These are phyloP conservation scores for Oldenlandia corymbosa DNA, from an alignment of 257 asterid species.

Conservation along the genomic window DNA sequence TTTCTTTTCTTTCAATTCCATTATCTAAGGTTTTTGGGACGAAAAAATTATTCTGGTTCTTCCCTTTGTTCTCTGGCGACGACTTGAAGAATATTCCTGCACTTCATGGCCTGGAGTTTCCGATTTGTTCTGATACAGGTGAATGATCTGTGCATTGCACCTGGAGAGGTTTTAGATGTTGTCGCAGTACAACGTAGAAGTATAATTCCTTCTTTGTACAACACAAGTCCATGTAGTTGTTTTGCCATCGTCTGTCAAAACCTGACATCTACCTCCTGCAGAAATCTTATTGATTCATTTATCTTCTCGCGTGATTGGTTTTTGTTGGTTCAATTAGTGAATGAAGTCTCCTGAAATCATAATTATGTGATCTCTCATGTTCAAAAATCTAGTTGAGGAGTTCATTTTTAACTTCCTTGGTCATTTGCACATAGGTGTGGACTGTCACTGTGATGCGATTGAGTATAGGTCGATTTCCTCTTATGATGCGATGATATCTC, in stretches of 20 bases:
- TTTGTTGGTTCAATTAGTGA: too few species aligned
- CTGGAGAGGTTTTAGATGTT: neutral
- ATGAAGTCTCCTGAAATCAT: too few species aligned
- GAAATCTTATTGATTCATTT: neutral
- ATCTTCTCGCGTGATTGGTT: too few species aligned
- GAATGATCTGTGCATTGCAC: slow-evolving; percentile 21
- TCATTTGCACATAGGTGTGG: too few species aligned
- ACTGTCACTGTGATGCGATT: too few species aligned
- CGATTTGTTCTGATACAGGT: slow-evolving; percentile 40
- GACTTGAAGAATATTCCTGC: slow-evolving; percentile 70
- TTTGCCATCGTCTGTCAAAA: neutral
- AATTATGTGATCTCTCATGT: neutral
- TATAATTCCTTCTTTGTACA: neutral
- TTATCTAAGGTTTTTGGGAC: slow-evolving; percentile 59
- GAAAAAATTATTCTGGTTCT: slow-evolving; percentile 53
- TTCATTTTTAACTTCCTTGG: too few species aligned
- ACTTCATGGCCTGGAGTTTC: slow-evolving; percentile 63
- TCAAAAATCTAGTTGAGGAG: too few species aligned
- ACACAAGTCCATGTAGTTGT: neutral
- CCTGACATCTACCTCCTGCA: neutral
- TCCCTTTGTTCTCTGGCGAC: slow-evolving; percentile 62
- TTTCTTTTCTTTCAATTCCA: neutral
- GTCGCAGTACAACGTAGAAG: neutral
- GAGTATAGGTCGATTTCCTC: too few species aligned
- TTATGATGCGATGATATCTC: too few species aligned